Conservation (phyloP, 2,329 filamentous ascomycete genomes). For the Rutstroemia sp. region DNA sequence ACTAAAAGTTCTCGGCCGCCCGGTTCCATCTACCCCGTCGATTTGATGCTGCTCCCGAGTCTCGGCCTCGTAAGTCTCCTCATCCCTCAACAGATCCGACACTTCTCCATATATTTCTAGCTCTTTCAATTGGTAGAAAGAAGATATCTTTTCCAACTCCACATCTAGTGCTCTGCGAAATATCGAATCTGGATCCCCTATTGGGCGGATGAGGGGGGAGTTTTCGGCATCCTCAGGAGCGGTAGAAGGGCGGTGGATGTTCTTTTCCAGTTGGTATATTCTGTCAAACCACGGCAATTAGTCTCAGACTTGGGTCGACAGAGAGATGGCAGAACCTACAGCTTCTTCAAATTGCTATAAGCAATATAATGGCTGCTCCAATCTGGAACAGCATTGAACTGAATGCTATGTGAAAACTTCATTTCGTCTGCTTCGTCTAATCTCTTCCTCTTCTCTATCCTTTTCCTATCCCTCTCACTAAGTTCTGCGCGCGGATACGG, state of each 20-base stretch:
- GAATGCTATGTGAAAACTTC: slow-evolving; percentile 99
- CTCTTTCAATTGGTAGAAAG: slow-evolving; percentile 87
- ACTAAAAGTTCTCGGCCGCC: slow-evolving; percentile 37
- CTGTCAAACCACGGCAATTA: slow-evolving; percentile 36
- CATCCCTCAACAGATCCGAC: slow-evolving; percentile 67
- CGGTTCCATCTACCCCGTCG: slow-evolving; percentile 27
- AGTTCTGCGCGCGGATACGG: too few species aligned
- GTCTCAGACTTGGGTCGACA: not conserved
- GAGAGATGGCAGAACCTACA: slow-evolving; percentile 49
- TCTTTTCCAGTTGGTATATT: slow-evolving; percentile 92
- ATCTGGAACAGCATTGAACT: slow-evolving; percentile 99
- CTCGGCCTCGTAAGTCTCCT: slow-evolving; percentile 51
- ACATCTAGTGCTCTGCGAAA: slow-evolving; percentile 77
- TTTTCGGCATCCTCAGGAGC: slow-evolving; percentile 67
- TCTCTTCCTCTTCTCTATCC: slow-evolving; percentile 57
- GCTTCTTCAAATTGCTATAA: slow-evolving; percentile 98
- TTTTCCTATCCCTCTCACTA: slow-evolving; percentile 33
- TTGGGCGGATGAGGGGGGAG: slow-evolving; percentile 68
- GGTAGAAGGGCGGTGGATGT: slow-evolving; percentile 53
- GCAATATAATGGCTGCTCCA: slow-evolving; percentile 98
- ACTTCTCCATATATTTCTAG: slow-evolving; percentile 78
- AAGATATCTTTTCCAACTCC: slow-evolving; percentile 89
- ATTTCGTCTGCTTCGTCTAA: slow-evolving; percentile 76
- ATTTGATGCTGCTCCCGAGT: slow-evolving; percentile 21
- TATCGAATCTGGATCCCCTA: slow-evolving; percentile 66